Percentiles rank a stretch among this genome's conserved stretches.
Evolutionary conservation across 129 eudicot species (phyloP).

Genomic region (Smallanthus sonchifolius): DNA sequence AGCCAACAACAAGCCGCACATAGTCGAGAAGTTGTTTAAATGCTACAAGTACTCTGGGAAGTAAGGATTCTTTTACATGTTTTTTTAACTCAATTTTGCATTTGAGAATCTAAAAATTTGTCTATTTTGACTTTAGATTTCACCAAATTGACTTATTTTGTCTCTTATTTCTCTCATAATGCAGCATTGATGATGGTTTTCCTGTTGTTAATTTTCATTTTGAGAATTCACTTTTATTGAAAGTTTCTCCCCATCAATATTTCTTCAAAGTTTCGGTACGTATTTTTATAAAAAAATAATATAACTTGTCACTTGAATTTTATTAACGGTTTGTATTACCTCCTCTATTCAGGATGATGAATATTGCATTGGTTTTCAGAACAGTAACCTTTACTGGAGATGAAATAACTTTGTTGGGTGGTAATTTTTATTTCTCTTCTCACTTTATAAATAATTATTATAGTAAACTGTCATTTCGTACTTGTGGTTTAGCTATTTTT

Average conservation of each 20-base stretch:
- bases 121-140: not conserved
- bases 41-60: slow-evolving; percentile 56
- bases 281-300: not conserved
- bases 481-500: too few relatives aligned
- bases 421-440: slow-evolving; percentile 17
- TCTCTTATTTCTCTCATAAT: slow-evolving; percentile 7
- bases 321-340: slow-evolving; percentile 1
- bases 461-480: too few relatives aligned
- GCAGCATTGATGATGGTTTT: slow-evolving; percentile 77
- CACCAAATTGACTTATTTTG: not conserved
- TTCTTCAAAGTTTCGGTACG: slow-evolving; percentile 53
- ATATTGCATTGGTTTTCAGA: slow-evolving; percentile 74
- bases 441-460: too few relatives aligned
- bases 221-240: slow-evolving; percentile 46
- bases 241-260: slow-evolving; percentile 60
- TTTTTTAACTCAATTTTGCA: not conserved
- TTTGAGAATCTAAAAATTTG: not conserved
- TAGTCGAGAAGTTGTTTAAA: slow-evolving; percentile 51
- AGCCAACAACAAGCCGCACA: slow-evolving; percentile 39
- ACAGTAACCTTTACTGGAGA: slow-evolving; percentile 58
- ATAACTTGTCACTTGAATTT: not conserved
- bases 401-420: slow-evolving; percentile 72
- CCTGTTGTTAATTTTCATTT: slow-evolving; percentile 64
- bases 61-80: slow-evolving; percentile 26
- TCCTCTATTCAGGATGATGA: slow-evolving; percentile 37